A percentile compares a stretch with the other conserved stretches of the same genome.
Conservation (phyloP, 2,329 filamentous ascomycete genomes). For the Aspergillus versicolor region DNA sequence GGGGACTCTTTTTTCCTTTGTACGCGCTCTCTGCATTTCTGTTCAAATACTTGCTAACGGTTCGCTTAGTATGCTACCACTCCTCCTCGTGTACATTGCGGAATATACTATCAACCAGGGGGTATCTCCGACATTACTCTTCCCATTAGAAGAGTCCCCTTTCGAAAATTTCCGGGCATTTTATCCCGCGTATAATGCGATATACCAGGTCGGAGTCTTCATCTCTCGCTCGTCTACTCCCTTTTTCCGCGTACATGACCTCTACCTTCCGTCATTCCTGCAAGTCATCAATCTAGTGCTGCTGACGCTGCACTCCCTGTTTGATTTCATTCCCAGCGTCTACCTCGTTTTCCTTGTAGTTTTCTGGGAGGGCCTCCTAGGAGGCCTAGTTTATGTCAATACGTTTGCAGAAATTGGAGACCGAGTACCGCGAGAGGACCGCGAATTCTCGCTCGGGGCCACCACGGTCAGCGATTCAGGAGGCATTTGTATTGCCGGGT, state of each 20-base stretch:
- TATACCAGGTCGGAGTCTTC: conserved; percentile 95
- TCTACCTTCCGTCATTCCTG: conserved; percentile 80
- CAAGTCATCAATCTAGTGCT: conserved; percentile 76
- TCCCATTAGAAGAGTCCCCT: conserved; percentile 72
- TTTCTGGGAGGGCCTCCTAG: conserved; percentile 92
- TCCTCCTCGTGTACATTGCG: conserved; percentile 88
- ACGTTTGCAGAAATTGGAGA: conserved; percentile 95
- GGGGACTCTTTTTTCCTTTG: conserved; percentile 70
- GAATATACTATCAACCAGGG: conserved; percentile 99
- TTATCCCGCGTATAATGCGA: conserved; percentile 90
- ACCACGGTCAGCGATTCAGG: conserved; percentile 90
- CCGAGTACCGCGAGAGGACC: conserved; percentile 69
- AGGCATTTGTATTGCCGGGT: conserved; percentile 84
- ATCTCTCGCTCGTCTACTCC: conserved; percentile 88
- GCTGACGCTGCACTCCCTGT: conserved; percentile 73
- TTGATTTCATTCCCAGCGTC: conserved; percentile 78
- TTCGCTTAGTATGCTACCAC: conserved; percentile 70
- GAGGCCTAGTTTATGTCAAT: conserved; percentile 90
- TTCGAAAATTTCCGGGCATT: conserved; percentile 82
- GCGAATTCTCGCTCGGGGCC: conserved; percentile 87
- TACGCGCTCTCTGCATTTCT: conserved; percentile 35
- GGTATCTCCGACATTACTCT: conserved; percentile 84
- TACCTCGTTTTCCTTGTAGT: conserved; percentile 82
- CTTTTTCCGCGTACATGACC: conserved; percentile 74
- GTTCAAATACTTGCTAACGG: conserved; percentile 10